These are phyloP conservation scores for Chlorociboria aeruginascens DNA, from an alignment of 495 filamentous ascomycete genomes.

Conservation along the genomic window DNA sequence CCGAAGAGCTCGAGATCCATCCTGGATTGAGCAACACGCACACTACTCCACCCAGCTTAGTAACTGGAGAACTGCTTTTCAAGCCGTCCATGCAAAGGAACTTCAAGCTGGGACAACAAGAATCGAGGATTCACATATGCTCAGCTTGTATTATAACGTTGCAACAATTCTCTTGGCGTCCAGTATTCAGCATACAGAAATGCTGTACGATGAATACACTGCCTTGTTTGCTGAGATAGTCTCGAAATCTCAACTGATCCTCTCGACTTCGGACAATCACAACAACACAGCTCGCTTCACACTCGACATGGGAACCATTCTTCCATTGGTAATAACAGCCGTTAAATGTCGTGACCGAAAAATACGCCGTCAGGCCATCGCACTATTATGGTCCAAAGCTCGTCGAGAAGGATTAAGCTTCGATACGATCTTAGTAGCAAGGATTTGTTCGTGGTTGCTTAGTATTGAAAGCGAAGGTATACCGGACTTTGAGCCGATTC, in stretches of 20 bases:
- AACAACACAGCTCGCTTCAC: constrained; percentile 16
- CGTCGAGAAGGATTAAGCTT: constrained; percentile 36
- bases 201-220: constrained; percentile 18
- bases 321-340: constrained; percentile 27
- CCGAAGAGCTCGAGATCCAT: constrained; percentile 11
- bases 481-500: constrained; percentile 14
- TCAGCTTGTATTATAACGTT: constrained; percentile 20
- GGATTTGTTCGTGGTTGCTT: constrained; percentile 17
- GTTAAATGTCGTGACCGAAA: constrained; percentile 32
- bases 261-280: constrained; percentile 14
- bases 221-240: constrained; percentile 17
- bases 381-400: constrained; percentile 25
- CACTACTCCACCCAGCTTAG: constrained; percentile 18
- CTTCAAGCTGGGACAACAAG: constrained; percentile 5
- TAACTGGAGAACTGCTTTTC: constrained; percentile 16
- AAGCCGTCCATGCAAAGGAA: constrained; percentile 11
- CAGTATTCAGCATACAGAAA: constrained; percentile 15
- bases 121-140: constrained; percentile 11
- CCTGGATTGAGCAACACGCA: constrained; percentile 17
- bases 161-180: constrained; percentile 17
- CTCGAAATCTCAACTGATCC: constrained; percentile 13
- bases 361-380: constrained; percentile 32
- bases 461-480: constrained; percentile 19
- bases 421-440: constrained; percentile 17
- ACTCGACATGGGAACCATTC: constrained; percentile 28